Evolutionary conservation across 2,329 filamentous ascomycete species (phyloP).

Genomic region (Aspergillus vadensis): DNA sequence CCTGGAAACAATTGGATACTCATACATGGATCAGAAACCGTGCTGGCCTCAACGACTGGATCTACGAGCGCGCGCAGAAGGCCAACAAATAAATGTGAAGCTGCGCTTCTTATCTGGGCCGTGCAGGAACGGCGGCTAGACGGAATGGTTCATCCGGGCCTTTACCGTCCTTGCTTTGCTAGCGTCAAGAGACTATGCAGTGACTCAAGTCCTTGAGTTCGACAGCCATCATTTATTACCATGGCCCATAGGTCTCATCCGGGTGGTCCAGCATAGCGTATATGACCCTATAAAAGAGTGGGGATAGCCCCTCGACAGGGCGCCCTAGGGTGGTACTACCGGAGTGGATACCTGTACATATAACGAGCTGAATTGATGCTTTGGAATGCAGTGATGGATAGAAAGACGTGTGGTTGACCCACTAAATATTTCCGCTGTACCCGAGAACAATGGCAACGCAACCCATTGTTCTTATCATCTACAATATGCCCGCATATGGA

Average conservation of each 20-base stretch:
- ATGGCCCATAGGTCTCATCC: background rate
- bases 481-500: slow-evolving; percentile 28
- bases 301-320: background rate
- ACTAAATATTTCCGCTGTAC: background rate
- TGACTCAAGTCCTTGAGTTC: background rate
- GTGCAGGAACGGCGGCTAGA: background rate
- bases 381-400: slow-evolving; percentile 16
- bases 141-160: slow-evolving; percentile 1
- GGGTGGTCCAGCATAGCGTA: background rate
- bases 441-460: slow-evolving; percentile 26
- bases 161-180: slow-evolving; percentile 1
- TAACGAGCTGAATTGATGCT: background rate
- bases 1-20: background rate
- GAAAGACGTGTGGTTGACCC: slow-evolving; percentile 6
- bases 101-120: background rate
- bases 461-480: slow-evolving; percentile 23
- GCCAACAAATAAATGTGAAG: slow-evolving; percentile 25
- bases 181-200: background rate
- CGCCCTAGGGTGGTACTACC: background rate
- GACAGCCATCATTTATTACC: background rate
- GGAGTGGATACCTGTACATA: slow-evolving; percentile 4
- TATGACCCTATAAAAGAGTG: background rate
- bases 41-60: slow-evolving; percentile 91
- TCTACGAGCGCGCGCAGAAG: slow-evolving; percentile 73
- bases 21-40: slow-evolving; percentile 65